Percentiles rank a stretch among this genome's conserved stretches.
Evolutionary conservation across 1,284 basidiomycete genomes (phyloP).

Genomic region (Xerocomus amazonicus): DNA sequence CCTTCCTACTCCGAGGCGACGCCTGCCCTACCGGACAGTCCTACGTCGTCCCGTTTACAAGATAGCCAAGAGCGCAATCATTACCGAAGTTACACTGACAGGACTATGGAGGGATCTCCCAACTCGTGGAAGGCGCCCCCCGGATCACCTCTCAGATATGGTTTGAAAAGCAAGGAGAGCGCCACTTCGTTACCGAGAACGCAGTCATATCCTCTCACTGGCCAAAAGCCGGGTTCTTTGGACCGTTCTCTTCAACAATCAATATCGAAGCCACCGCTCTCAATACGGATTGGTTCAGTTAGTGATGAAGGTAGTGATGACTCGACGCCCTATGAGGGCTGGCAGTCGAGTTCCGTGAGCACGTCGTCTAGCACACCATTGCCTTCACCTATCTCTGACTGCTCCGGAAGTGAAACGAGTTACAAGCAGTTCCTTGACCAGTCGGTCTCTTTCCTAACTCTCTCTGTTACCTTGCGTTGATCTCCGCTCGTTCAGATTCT

Average conservation of each 20-base stretch:
- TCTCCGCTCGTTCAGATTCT: constrained; percentile 48
- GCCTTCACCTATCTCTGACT: constrained; percentile 29
- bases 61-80: constrained; percentile 38
- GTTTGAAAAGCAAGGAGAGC: constrained; percentile 1
- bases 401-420: constrained; percentile 33
- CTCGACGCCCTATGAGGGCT: constrained; percentile 53
- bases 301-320: constrained; percentile 38
- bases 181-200: constrained; percentile 22
- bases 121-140: constrained; percentile 41
- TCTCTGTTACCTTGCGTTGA: constrained; percentile 5
- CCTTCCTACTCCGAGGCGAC: constrained; percentile 9
- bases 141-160: constrained; percentile 36
- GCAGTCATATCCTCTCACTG: constrained; percentile 38
- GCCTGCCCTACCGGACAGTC: constrained; percentile 26
- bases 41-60: constrained; percentile 21
- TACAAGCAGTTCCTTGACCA: constrained; percentile 63
- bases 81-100: constrained; percentile 48
- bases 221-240: constrained; percentile 11
- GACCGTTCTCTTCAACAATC: neutral
- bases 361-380: constrained; percentile 40
- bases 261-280: constrained; percentile 16
- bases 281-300: constrained; percentile 11
- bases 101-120: constrained; percentile 17
- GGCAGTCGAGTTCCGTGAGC: constrained; percentile 40
- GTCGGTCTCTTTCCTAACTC: constrained; percentile 38